Conservation (phyloP, 306 rosid species). For the Delonix regia region DNA sequence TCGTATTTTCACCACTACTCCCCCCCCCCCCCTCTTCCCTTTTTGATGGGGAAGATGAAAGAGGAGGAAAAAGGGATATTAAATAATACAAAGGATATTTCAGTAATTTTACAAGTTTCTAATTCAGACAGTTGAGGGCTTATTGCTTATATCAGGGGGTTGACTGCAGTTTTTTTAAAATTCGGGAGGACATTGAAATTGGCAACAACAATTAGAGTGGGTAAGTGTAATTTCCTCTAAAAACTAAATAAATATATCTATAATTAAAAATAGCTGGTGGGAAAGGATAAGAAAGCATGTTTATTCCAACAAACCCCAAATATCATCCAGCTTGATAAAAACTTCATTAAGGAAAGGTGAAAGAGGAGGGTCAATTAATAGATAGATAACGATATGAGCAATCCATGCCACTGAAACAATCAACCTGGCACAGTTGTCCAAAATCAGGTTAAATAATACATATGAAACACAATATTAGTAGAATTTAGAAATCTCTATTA, state of each 20-base stretch:
- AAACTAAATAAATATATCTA: background rate
- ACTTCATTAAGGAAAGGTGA: conserved; percentile 93
- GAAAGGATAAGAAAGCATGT: background rate
- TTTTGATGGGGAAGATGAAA: too few relatives aligned
- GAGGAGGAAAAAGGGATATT: too few relatives aligned
- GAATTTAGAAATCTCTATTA: background rate
- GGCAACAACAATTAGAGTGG: too few relatives aligned
- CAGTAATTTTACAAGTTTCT: too few relatives aligned
- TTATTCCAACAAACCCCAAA: conserved; percentile 71
- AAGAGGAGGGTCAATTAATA: conserved; percentile 84
- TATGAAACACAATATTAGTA: background rate
- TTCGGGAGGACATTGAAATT: too few relatives aligned
- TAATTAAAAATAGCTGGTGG: background rate
- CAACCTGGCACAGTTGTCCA: conserved; percentile 59
- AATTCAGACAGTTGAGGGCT: too few relatives aligned
- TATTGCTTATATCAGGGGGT: too few relatives aligned
- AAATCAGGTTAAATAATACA: conserved; percentile 26
- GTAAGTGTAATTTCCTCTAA: too few relatives aligned
- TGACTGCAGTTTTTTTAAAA: too few relatives aligned
- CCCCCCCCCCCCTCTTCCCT: too few relatives aligned
- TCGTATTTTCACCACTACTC: too few relatives aligned
- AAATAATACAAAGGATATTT: too few relatives aligned
- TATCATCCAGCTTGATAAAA: conserved; percentile 87
- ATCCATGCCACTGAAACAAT: conserved; percentile 94
- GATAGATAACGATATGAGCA: conserved; percentile 87